Conservation (phyloP, 73 alveolate genomes). For the Symbiodinium pilosum region DNA sequence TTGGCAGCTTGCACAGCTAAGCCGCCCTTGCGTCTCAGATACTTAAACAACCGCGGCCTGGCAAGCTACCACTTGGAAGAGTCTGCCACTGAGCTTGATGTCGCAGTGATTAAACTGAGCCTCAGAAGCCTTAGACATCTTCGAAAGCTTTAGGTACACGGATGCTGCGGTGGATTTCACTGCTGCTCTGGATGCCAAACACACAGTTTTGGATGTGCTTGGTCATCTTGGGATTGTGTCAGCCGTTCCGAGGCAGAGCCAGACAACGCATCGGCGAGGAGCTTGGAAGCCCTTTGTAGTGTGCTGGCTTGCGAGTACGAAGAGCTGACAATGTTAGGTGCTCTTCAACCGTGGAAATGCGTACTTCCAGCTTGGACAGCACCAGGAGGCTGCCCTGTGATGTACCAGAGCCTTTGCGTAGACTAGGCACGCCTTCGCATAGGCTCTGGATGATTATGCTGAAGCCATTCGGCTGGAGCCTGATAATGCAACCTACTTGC, state of each 20-base stretch:
- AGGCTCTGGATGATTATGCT: constrained; percentile 55
- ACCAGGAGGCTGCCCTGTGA: constrained; percentile 23
- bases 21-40: constrained; percentile 20
- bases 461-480: constrained; percentile 93
- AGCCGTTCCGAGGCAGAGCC: constrained; percentile 60
- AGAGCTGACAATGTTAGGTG: constrained; percentile 12
- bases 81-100: neutral
- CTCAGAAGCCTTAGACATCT: neutral
- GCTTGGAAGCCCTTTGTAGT: no score
- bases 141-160: constrained; percentile 28
- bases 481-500: constrained; percentile 88
- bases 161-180: constrained; percentile 86
- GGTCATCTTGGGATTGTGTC: no score
- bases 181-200: constrained; percentile 61
- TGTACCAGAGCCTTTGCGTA: neutral
- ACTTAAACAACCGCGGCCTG: constrained; percentile 82
- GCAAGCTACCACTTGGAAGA: constrained; percentile 89
- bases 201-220: no score
- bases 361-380: constrained; percentile 66
- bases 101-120: no score
- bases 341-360: constrained; percentile 92
- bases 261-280: constrained; percentile 47
- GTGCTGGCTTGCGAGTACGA: neutral
- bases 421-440: neutral
- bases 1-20: no score